These are phyloP conservation scores for Sarocladiaceae sp. DNA, from an alignment of 2,329 filamentous ascomycete genomes.

Conservation along the genomic window DNA sequence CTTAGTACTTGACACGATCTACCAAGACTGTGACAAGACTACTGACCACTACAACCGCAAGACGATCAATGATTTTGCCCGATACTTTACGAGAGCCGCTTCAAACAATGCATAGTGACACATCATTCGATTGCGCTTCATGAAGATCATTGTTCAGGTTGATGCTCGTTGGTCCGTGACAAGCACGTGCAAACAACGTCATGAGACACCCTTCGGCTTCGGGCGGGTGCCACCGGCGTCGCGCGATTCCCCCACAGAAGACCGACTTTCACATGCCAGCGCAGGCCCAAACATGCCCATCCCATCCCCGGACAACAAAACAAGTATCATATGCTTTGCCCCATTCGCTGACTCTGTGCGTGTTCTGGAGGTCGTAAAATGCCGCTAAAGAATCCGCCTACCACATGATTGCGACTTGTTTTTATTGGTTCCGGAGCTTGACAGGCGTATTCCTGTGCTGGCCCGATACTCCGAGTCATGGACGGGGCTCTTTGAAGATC, in stretches of 20 bases:
- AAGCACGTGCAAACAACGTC: conserved; percentile 12
- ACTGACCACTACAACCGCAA: not conserved
- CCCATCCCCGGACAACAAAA: not conserved
- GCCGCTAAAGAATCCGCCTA: too few relatives aligned
- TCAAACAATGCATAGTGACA: too few relatives aligned
- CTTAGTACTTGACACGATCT: too few relatives aligned
- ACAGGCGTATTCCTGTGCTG: not conserved
- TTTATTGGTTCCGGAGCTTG: not conserved
- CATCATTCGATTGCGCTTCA: not conserved
- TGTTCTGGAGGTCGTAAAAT: too few relatives aligned
- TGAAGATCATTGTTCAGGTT: too few relatives aligned
- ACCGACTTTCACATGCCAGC: conserved; percentile 23
- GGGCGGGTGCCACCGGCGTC: conserved; percentile 2
- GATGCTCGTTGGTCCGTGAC: not conserved
- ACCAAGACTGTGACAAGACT: not conserved
- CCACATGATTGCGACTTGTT: not conserved
- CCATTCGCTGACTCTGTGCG: not conserved
- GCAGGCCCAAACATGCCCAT: not conserved
- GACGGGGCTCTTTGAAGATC: not conserved
- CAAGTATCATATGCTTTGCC: not conserved
- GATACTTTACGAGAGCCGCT: too few relatives aligned
- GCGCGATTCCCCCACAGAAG: conserved; percentile 1
- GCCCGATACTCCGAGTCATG: not conserved
- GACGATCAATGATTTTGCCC: too few relatives aligned
- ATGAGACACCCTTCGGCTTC: conserved; percentile 9